Evolutionary conservation across 2,329 filamentous ascomycete genomes (phyloP).

Genomic region (Xylariaceae sp.): DNA sequence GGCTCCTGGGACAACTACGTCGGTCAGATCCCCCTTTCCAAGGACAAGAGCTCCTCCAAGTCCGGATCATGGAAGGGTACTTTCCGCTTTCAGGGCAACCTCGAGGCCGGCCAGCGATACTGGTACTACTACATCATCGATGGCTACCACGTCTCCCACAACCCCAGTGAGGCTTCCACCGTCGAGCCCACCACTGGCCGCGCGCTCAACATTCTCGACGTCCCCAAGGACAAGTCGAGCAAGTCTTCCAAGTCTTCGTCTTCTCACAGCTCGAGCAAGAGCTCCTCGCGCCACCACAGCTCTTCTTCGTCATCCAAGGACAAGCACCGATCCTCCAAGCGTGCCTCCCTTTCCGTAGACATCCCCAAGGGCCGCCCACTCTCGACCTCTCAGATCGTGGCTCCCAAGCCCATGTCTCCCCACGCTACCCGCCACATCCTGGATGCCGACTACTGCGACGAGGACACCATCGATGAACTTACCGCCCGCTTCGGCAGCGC

Average conservation of each 20-base stretch:
- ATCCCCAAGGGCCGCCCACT: conserved; percentile 86
- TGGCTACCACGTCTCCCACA: conserved; percentile 96
- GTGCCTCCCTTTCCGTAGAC: conserved; percentile 53
- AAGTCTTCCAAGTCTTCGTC: conserved; percentile 45
- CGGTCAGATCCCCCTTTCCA: conserved; percentile 89
- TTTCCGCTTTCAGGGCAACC: conserved; percentile 90
- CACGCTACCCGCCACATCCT: conserved; percentile 85
- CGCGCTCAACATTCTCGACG: conserved; percentile 95
- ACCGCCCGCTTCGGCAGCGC: conserved; percentile 66
- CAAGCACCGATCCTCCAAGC: conserved; percentile 46
- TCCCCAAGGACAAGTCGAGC: conserved; percentile 54
- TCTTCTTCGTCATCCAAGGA: conserved; percentile 35
- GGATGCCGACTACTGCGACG: conserved; percentile 70
- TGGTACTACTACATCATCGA: conserved; percentile 99
- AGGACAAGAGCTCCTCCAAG: conserved; percentile 78
- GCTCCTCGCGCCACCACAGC: conserved; percentile 33
- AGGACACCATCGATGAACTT: conserved; percentile 74
- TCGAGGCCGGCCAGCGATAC: conserved; percentile 88
- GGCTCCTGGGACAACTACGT: conserved; percentile 98
- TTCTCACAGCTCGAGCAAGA: conserved; percentile 44
- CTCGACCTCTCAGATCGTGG: conserved; percentile 83
- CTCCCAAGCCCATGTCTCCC: conserved; percentile 84
- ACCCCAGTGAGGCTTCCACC: conserved; percentile 83
- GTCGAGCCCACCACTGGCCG: conserved; percentile 95
- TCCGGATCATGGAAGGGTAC: conserved; percentile 91